A percentile compares a stretch with the other conserved stretches of the same genome.
phyloP scores from a whole-genome alignment of 2,329 filamentous ascomycete genomes.

The Parastagonospora nodorum region DNA sequence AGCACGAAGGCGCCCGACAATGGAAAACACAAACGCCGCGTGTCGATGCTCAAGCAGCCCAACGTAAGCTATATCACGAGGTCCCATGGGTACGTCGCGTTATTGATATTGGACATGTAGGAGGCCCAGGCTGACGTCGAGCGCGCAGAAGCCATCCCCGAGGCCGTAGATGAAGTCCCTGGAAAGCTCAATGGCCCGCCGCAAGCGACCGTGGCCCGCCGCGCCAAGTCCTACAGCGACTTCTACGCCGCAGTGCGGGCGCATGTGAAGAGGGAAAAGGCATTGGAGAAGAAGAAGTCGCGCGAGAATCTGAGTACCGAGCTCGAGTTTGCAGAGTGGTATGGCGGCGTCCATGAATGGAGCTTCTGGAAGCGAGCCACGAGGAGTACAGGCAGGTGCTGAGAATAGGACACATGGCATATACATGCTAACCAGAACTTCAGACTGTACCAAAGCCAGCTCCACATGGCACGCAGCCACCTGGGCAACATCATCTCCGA shows the following conservation, averaged over 20 bases:
- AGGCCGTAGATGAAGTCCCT: conserved; percentile 61
- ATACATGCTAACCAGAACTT: not conserved
- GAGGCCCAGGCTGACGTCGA: conserved; percentile 60
- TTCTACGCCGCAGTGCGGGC: conserved; percentile 69
- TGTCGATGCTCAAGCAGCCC: conserved; percentile 67
- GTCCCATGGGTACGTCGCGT: conserved; percentile 34
- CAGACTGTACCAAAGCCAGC: conserved; percentile 76
- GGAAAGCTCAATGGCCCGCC: conserved; percentile 65
- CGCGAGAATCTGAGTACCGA: conserved; percentile 59
- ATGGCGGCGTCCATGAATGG: conserved; percentile 64
- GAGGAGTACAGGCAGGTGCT: conserved; percentile 68
- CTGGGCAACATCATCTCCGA: conserved; percentile 78
- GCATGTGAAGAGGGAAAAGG: conserved; percentile 60
- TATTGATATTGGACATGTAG: conserved; percentile 55
- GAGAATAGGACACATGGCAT: too few relatives aligned
- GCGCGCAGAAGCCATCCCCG: conserved; percentile 61
- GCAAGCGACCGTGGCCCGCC: conserved; percentile 65
- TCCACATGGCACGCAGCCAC: conserved; percentile 79
- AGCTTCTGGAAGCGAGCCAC: conserved; percentile 80
- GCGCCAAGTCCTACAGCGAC: conserved; percentile 79
- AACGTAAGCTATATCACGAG: conserved; percentile 50
- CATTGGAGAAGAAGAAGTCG: conserved; percentile 43
- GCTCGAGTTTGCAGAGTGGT: conserved; percentile 64
- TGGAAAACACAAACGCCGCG: conserved; percentile 65
- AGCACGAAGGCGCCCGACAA: conserved; percentile 49